phyloP scores from a whole-genome alignment of 805 yeast genomes.

The Cyberlindnera euphorbiae region DNA sequence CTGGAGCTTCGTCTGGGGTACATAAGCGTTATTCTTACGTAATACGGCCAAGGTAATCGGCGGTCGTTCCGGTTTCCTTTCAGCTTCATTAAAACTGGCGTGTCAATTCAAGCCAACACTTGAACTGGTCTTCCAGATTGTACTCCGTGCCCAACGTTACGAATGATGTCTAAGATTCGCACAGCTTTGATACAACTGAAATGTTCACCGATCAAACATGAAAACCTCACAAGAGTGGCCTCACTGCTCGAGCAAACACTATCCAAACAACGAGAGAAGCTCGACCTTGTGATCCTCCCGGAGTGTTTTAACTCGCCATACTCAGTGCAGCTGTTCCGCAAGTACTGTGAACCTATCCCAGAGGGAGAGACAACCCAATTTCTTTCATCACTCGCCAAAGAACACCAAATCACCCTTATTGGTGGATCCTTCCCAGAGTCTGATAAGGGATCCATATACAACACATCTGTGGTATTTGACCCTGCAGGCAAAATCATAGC shows the following conservation, averaged over 20 bases:
- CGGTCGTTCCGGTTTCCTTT: too few species aligned
- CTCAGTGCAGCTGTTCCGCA: constrained; percentile 75
- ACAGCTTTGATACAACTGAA: constrained; percentile 83
- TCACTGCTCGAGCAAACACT: constrained; percentile 58
- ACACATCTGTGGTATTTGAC: constrained; percentile 70
- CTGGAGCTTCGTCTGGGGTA: too few species aligned
- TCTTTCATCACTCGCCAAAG: constrained; percentile 61
- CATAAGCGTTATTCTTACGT: too few species aligned
- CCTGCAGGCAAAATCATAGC: constrained; percentile 69
- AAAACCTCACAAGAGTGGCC: constrained; percentile 63
- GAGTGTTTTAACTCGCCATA: constrained; percentile 90
- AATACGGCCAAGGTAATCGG: too few species aligned
- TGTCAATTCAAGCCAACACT: too few species aligned
- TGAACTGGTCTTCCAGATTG: too few species aligned
- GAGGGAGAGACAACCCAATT: constrained; percentile 60
- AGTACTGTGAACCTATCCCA: constrained; percentile 81
- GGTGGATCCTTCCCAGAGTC: constrained; percentile 93
- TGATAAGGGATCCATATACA: constrained; percentile 50
- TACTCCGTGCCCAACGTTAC: not conserved
- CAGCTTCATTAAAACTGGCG: too few species aligned
- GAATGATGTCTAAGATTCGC: constrained; percentile 1
- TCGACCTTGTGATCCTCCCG: constrained; percentile 80
- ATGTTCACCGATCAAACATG: constrained; percentile 60
- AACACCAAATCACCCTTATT: constrained; percentile 57
- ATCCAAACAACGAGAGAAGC: constrained; percentile 41